Percentiles rank a stretch among this genome's conserved stretches.
phyloP scores from a whole-genome alignment of 441 rosid genomes.

The Theobroma grandiflorum region DNA sequence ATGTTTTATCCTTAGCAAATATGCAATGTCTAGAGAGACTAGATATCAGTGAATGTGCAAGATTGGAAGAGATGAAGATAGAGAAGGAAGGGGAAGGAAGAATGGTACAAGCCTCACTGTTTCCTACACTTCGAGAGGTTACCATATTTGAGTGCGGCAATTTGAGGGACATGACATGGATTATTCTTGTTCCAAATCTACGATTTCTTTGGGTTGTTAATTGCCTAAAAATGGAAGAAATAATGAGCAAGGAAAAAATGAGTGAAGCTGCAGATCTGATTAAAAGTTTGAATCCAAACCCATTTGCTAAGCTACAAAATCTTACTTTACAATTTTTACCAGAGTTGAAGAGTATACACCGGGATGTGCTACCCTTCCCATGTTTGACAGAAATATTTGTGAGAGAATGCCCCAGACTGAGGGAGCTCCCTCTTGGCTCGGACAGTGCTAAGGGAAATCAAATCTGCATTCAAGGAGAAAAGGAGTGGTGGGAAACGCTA shows the following conservation, averaged over 20 bases:
- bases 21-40: constrained; percentile 10
- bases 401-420: not conserved
- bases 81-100: too few relatives aligned
- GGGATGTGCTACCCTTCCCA: not conserved
- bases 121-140: not conserved
- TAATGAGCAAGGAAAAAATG: not conserved
- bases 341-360: not conserved
- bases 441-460: not conserved
- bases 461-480: constrained; percentile 28
- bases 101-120: not conserved
- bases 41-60: too few relatives aligned
- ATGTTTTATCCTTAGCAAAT: not conserved
- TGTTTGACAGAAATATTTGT: not conserved
- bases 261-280: not conserved
- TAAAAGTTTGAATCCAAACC: not conserved
- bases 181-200: constrained; percentile 18
- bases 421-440: constrained; percentile 10
- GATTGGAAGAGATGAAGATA: not conserved
- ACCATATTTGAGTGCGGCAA: not conserved
- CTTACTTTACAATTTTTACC: not conserved
- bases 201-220: not conserved
- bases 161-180: constrained; percentile 9
- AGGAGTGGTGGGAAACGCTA: constrained; percentile 27
- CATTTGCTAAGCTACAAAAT: not conserved
- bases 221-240: not conserved